Percentiles rank a stretch among this genome's conserved stretches.
Conservation (phyloP, 805 yeast genomes). For the Hanseniaspora hatyaiensis region DNA sequence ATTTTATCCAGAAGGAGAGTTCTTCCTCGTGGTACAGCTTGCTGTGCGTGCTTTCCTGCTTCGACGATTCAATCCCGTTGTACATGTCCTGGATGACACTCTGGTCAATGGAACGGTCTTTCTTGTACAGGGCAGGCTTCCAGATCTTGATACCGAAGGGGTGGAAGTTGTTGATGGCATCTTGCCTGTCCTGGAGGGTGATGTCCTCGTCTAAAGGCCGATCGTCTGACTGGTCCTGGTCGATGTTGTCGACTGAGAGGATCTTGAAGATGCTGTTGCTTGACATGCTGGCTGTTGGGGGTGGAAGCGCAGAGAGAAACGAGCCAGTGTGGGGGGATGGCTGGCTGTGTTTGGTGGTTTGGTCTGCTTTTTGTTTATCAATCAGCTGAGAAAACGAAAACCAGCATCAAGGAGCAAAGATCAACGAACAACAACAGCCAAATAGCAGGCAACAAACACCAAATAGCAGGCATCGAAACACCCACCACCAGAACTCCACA, state of each 20-base stretch:
- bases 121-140: constrained; percentile 96
- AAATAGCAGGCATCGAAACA: too few relatives aligned
- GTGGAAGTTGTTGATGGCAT: constrained; percentile 91
- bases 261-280: constrained; percentile 14
- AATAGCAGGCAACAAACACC: too few relatives aligned
- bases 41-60: constrained; percentile 19
- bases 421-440: too few relatives aligned
- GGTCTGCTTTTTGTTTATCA: too few relatives aligned
- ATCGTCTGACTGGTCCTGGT: too few relatives aligned
- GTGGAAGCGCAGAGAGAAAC: constrained; percentile 15
- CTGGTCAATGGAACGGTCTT: constrained; percentile 77
- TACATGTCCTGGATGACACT: constrained; percentile 92
- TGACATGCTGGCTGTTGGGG: constrained; percentile 17
- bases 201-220: constrained; percentile 76
- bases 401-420: too few relatives aligned
- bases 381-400: too few relatives aligned
- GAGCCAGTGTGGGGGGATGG: neutral
- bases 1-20: constrained; percentile 30
- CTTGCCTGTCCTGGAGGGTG: constrained; percentile 83
- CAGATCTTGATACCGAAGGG: constrained; percentile 97
- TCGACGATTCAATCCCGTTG: constrained; percentile 37
- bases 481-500: too few relatives aligned
- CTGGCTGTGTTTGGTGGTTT: too few relatives aligned
- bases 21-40: constrained; percentile 20
- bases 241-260: constrained; percentile 20